Percentiles rank a stretch among this genome's conserved stretches.
Conservation (phyloP, 106 monocot species). For the Dendrobium catenatum region DNA sequence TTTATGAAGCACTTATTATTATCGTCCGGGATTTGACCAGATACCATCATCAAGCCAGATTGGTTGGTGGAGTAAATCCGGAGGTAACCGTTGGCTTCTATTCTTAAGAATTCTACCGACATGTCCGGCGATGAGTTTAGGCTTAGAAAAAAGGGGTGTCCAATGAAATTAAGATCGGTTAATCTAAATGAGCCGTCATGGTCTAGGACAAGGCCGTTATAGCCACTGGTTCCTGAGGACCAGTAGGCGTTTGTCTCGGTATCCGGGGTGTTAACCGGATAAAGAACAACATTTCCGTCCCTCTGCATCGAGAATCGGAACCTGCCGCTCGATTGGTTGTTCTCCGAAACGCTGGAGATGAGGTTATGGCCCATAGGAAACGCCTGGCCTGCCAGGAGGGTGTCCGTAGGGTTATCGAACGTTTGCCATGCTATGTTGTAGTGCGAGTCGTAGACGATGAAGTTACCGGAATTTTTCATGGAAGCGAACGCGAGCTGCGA, state of each 20-base stretch:
- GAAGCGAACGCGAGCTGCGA: neutral
- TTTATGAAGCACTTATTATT: neutral
- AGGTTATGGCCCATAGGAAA: neutral
- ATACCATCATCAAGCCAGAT: neutral
- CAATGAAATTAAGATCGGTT: too few relatives aligned
- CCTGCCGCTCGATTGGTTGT: slow-evolving; percentile 8
- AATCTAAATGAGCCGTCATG: too few relatives aligned
- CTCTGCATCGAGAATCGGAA: neutral
- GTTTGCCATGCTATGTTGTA: neutral
- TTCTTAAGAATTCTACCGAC: neutral
- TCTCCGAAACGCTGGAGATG: slow-evolving; percentile 4
- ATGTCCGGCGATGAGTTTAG: neutral
- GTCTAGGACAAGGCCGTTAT: neutral
- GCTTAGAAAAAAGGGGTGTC: neutral
- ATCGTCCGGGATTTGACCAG: neutral
- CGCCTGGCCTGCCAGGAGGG: slow-evolving; percentile 9
- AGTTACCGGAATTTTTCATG: slow-evolving; percentile 23
- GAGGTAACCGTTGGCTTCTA: neutral
- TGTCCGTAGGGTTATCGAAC: slow-evolving; percentile 13
- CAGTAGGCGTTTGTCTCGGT: slow-evolving; percentile 6
- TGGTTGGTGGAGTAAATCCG: neutral
- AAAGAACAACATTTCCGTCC: slow-evolving; percentile 11
- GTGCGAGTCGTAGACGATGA: slow-evolving; percentile 11
- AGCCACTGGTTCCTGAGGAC: neutral
- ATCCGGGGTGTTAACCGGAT: neutral